Conservation (phyloP, 768 basidiomycete species). For the Phlebiopsis gigantea region DNA sequence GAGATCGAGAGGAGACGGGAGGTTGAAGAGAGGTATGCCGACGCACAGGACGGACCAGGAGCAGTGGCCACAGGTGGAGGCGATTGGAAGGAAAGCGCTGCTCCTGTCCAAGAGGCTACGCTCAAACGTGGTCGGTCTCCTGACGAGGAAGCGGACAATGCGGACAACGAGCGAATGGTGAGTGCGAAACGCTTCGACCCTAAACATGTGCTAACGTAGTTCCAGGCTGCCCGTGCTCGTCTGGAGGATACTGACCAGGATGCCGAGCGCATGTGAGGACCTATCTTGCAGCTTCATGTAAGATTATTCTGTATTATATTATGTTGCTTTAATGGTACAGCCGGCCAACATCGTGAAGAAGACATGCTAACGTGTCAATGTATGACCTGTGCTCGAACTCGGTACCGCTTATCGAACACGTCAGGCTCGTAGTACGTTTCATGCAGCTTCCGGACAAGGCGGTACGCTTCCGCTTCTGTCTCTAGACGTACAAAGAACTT, state of each 20-base stretch:
- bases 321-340: neutral
- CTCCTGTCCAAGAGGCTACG: slow-evolving; percentile 25
- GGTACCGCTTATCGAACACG: slow-evolving; percentile 32
- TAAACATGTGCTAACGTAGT: slow-evolving; percentile 11
- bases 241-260: slow-evolving; percentile 60
- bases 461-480: slow-evolving; percentile 63
- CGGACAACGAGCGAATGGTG: slow-evolving; percentile 46
- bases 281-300: slow-evolving; percentile 7
- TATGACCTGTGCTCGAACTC: slow-evolving; percentile 44
- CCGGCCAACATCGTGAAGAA: neutral
- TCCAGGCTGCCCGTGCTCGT: slow-evolving; percentile 53
- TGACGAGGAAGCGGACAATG: slow-evolving; percentile 58
- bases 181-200: slow-evolving; percentile 23
- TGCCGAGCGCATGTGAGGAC: slow-evolving; percentile 60
- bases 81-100: slow-evolving; percentile 75
- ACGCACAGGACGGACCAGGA: slow-evolving; percentile 73
- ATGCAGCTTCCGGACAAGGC: slow-evolving; percentile 58
- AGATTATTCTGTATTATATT: slow-evolving; percentile 7
- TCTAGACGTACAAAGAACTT: slow-evolving; percentile 52
- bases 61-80: slow-evolving; percentile 81
- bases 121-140: slow-evolving; percentile 74
- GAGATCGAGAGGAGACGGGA: slow-evolving; percentile 75
- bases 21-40: slow-evolving; percentile 83
- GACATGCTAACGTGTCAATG: slow-evolving; percentile 34
- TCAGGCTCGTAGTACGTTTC: slow-evolving; percentile 43